phyloP scores from a whole-genome alignment of 805 yeast genomes.

The Cyberlindnera nakhonratchasimensis region DNA sequence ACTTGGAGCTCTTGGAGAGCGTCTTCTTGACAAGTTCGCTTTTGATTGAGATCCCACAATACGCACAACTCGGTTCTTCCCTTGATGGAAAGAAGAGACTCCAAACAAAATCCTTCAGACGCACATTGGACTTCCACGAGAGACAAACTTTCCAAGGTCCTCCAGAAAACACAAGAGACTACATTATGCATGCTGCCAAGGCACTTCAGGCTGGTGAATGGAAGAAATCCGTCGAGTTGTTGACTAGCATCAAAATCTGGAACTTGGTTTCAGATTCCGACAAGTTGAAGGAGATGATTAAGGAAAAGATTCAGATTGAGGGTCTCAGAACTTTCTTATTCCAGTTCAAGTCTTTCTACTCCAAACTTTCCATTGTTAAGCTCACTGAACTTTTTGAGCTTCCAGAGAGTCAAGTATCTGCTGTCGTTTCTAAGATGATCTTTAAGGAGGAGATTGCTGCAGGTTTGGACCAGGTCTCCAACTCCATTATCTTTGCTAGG shows the following conservation, averaged over 20 bases:
- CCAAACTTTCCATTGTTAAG: conserved; percentile 65
- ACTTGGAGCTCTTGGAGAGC: conserved; percentile 90
- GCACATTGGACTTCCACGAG: conserved; percentile 88
- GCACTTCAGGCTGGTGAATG: conserved; percentile 88
- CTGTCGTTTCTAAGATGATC: conserved; percentile 72
- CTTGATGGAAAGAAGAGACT: conserved; percentile 59
- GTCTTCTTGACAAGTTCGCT: conserved; percentile 88
- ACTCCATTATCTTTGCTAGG: conserved; percentile 62
- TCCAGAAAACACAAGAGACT: conserved; percentile 94
- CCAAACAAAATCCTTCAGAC: conserved; percentile 80
- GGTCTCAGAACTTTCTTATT: conserved; percentile 91
- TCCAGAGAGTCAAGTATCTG: conserved; percentile 49
- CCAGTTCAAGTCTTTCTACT: conserved; percentile 73
- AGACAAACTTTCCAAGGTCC: conserved; percentile 96
- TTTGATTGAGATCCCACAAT: conserved; percentile 86
- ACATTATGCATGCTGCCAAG: conserved; percentile 87
- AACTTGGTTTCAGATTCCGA: conserved; percentile 68
- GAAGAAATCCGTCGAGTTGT: conserved; percentile 68
- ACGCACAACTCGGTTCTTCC: conserved; percentile 64
- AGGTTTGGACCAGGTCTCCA: conserved; percentile 61
- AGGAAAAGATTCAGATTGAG: conserved; percentile 77
- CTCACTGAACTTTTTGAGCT: conserved; percentile 68
- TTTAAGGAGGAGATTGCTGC: conserved; percentile 76
- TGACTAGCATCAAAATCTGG: conserved; percentile 83
- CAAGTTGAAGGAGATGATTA: conserved; percentile 65